These are phyloP conservation scores for Chlorella sp. DNA, from an alignment of 139 green algal species.

Conservation along the genomic window DNA sequence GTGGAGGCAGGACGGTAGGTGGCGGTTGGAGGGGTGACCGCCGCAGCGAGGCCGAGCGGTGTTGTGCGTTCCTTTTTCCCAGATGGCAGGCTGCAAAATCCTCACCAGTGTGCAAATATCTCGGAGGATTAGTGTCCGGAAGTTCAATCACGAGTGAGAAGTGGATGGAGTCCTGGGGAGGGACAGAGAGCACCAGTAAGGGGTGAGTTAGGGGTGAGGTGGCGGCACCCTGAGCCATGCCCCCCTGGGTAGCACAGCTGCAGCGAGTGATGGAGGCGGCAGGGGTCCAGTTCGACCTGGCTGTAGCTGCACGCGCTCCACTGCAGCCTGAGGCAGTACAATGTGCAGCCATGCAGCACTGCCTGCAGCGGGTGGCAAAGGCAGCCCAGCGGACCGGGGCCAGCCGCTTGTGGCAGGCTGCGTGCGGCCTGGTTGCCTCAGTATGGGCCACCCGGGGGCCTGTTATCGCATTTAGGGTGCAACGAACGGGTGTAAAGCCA, in stretches of 20 bases:
- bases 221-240: too few relatives aligned
- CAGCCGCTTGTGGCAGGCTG: not conserved
- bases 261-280: not conserved
- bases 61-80: too few relatives aligned
- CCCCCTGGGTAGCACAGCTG: not conserved
- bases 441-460: too few relatives aligned
- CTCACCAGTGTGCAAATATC: constrained; percentile 50
- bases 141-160: constrained; percentile 72
- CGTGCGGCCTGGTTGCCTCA: not conserved
- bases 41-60: too few relatives aligned
- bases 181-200: too few relatives aligned
- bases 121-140: constrained; percentile 58
- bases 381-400: not conserved
- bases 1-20: too few relatives aligned
- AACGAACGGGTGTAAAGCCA: too few relatives aligned
- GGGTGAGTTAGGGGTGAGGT: too few relatives aligned
- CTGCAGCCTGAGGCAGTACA: not conserved
- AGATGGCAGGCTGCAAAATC: too few relatives aligned
- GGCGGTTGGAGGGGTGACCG: too few relatives aligned
- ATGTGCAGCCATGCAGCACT: not conserved
- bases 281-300: not conserved
- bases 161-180: constrained; percentile 41
- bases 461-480: too few relatives aligned
- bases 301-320: too few relatives aligned
- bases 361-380: not conserved